Evolutionary conservation across 192 early-diverging fungal species (phyloP), one percentile per base, ranked within the genome.

Genomic region (Podila verticillata): DNA sequence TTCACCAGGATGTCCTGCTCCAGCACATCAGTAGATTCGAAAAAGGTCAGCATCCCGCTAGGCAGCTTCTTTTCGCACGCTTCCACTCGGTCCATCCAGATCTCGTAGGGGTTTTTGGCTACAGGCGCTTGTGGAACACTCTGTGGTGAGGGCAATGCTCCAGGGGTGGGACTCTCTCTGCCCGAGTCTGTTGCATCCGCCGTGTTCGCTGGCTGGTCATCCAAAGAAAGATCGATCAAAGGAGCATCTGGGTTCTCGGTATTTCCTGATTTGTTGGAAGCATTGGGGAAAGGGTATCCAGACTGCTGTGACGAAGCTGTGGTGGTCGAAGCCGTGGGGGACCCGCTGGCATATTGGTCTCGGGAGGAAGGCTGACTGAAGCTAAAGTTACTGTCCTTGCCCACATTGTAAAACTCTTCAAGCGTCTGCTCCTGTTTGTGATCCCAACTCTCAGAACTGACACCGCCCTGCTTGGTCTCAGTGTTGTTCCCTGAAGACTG

Each of bases 11-110:
- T 19, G 24, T 36, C 32, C 31, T 64, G n/a, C n/a, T 60, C 68
- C 22, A 78, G 13, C 35, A 20, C 28, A 29, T 31, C 48, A 9
- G 74, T 51, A 0, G 63, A 47, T n/a, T 64, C 49, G 36, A 72
- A 72, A 7, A 72, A 26, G 1, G 70, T 72, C 35, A 72, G n/a
- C 29, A 47, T 59, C 15, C 61, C 70, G 17, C 54, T 36, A 19
- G 54, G 54, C 17, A 65, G 28, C 51, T 58, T 29, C 20, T 22
- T 60, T 63, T 58, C 31, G 26, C 68, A 65, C 5, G 12, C 20
- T 1, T 68, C 61, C 3, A 68, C 39, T 9, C 67, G 61, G 2
- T 68, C 66, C n/a, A 29, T 7, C 48, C 65, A 72, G 29, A 65
- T 57, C 51, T 72, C 70, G 8, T 49, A 57, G 1, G 70, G 62